Conservation (phyloP, 2,329 filamentous ascomycete species). For the Alternaria atra region DNA sequence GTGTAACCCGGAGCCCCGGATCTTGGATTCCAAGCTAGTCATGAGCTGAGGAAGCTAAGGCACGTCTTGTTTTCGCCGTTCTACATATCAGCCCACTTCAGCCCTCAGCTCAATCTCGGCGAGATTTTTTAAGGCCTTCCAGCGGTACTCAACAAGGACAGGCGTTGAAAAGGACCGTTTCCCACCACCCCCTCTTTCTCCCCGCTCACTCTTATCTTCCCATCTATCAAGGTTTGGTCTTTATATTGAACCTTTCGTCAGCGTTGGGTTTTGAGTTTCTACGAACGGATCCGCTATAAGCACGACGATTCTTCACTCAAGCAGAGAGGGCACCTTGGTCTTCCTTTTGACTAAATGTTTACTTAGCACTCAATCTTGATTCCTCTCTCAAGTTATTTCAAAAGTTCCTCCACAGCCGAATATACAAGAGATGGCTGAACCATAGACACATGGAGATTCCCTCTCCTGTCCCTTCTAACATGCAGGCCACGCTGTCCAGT, state of each 20-base stretch:
- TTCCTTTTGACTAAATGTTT: not conserved
- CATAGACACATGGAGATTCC: not conserved
- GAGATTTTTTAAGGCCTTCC: not conserved
- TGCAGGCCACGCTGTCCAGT: conserved; percentile 8
- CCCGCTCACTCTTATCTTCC: not conserved
- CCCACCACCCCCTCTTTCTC: not conserved
- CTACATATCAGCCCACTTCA: not conserved
- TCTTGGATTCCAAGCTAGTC: not conserved
- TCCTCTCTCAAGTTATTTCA: not conserved
- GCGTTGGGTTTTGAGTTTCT: not conserved
- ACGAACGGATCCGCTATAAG: not conserved
- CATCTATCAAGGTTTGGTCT: not conserved
- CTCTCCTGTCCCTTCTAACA: not conserved
- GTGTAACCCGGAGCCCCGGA: not conserved
- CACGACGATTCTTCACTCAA: not conserved
- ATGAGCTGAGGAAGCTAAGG: conserved; percentile 2
- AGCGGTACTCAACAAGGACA: not conserved
- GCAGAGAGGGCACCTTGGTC: not conserved
- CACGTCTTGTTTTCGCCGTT: not conserved
- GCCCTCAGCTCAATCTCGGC: not conserved
- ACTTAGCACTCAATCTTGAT: conserved; percentile 1
- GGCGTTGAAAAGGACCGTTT: not conserved
- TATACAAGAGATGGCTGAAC: conserved; percentile 6
- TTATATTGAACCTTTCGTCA: not conserved
- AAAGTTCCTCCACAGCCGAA: conserved; percentile 5